Conservation (phyloP, 768 basidiomycete genomes). For the Brasilioporus rufonigricans region DNA sequence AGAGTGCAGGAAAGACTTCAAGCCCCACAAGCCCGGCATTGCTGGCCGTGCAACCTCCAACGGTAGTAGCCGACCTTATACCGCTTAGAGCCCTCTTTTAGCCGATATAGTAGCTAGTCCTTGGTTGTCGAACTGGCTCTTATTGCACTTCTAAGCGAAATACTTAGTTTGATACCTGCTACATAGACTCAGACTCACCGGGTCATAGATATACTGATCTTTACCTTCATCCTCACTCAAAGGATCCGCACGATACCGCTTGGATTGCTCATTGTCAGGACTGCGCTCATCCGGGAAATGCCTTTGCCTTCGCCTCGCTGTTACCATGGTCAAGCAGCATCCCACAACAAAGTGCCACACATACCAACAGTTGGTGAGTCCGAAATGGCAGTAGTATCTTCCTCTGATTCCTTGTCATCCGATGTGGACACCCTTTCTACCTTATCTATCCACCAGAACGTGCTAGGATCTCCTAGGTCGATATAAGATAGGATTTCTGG, state of each 20-base stretch:
- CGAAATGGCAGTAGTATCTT: neutral
- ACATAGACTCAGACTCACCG: neutral
- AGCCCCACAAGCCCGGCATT: no score
- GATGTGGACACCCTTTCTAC: neutral
- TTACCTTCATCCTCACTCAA: neutral
- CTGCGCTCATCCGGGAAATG: no score
- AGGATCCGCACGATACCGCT: neutral
- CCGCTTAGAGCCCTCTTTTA: no score
- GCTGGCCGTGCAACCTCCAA: no score
- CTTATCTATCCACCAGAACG: conserved; percentile 11
- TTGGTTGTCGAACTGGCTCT: no score
- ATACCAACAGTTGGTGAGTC: no score
- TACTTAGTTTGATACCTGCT: neutral
- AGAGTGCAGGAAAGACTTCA: no score
- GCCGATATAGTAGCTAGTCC: no score
- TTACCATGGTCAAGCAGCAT: no score
- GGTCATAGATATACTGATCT: neutral
- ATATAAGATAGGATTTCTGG: neutral
- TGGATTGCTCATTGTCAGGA: neutral
- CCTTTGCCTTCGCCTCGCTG: neutral
- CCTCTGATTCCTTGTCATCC: neutral
- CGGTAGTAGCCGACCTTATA: no score
- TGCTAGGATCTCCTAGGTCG: conserved; percentile 1
- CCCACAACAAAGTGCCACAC: no score
- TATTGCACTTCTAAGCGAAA: conserved; percentile 1